Evolutionary conservation across 2,329 filamentous ascomycete genomes (phyloP).

Genomic region (Endothia cerciana): DNA sequence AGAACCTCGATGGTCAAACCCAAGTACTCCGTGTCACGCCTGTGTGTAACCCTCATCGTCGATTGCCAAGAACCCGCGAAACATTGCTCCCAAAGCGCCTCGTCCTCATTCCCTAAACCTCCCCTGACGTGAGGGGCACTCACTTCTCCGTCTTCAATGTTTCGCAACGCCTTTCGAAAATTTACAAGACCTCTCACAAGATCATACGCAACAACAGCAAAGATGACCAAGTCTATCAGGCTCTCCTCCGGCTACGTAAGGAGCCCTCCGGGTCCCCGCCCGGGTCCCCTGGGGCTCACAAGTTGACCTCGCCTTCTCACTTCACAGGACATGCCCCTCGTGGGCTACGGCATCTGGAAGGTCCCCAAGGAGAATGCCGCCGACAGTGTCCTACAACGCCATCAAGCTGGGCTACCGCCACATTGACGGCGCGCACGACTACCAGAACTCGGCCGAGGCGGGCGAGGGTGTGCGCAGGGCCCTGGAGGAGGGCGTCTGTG

Average conservation of each 20-base stretch:
- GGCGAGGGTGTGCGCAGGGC: slow-evolving; percentile 64
- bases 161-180: slow-evolving; percentile 21
- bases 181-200: slow-evolving; percentile 16
- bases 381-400: slow-evolving; percentile 63
- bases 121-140: not conserved
- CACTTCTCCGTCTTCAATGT: slow-evolving; percentile 17
- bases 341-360: slow-evolving; percentile 49
- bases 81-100: not conserved
- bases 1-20: not conserved
- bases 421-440: slow-evolving; percentile 59
- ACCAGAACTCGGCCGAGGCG: slow-evolving; percentile 68
- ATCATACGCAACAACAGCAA: slow-evolving; percentile 20
- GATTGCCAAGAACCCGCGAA: too few species aligned
- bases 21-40: not conserved
- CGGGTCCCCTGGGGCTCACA: not conserved
- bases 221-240: slow-evolving; percentile 34
- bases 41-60: too few species aligned
- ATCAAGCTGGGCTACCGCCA: slow-evolving; percentile 58
- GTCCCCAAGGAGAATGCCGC: slow-evolving; percentile 41
- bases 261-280: not conserved
- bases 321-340: slow-evolving; percentile 43
- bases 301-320: not conserved
- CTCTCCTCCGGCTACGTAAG: slow-evolving; percentile 43
- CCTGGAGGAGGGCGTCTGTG: slow-evolving; percentile 61
- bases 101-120: not conserved